Conservation (phyloP, 805 yeast genomes). For the Candida peoriensis region DNA sequence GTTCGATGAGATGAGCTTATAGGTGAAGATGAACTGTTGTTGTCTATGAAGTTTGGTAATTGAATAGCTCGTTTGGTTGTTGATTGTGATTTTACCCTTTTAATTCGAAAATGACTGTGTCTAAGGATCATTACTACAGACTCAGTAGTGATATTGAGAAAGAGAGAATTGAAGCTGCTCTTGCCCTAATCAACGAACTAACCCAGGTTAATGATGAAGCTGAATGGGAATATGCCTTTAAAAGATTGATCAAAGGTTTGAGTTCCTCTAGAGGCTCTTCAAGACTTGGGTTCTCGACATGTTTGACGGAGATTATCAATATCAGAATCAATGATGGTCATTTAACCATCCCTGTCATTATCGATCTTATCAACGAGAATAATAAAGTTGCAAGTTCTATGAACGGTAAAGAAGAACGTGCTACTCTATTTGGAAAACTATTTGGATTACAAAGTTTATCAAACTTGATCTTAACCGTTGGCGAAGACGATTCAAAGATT, state of each 20-base stretch:
- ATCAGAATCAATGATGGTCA: slow-evolving; percentile 26
- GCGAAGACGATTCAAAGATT: slow-evolving; percentile 4
- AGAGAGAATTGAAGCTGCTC: slow-evolving; percentile 72
- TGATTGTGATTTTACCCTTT: too few relatives aligned
- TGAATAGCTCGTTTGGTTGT: too few relatives aligned
- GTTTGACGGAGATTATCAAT: slow-evolving; percentile 63
- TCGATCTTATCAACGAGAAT: slow-evolving; percentile 30
- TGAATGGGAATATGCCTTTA: slow-evolving; percentile 81
- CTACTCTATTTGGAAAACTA: slow-evolving; percentile 72
- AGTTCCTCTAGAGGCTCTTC: slow-evolving; percentile 80
- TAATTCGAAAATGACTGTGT: slow-evolving; percentile 49
- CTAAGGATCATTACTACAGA: slow-evolving; percentile 71
- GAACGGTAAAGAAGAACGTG: slow-evolving; percentile 82
- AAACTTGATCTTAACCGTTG: slow-evolving; percentile 28
- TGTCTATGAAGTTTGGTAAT: too few relatives aligned
- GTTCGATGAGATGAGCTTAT: too few relatives aligned
- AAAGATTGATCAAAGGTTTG: slow-evolving; percentile 75
- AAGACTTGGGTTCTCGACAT: slow-evolving; percentile 83
- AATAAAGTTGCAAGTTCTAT: slow-evolving; percentile 36
- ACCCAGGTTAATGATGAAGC: slow-evolving; percentile 32
- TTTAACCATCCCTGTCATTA: slow-evolving; percentile 35
- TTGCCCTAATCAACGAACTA: slow-evolving; percentile 58
- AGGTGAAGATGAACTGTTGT: too few relatives aligned
- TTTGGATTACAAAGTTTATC: slow-evolving; percentile 79
- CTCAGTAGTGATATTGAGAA: slow-evolving; percentile 71